Evolutionary conservation across 2,329 filamentous ascomycete species (phyloP).

Genomic region (Helotiales sp.): DNA sequence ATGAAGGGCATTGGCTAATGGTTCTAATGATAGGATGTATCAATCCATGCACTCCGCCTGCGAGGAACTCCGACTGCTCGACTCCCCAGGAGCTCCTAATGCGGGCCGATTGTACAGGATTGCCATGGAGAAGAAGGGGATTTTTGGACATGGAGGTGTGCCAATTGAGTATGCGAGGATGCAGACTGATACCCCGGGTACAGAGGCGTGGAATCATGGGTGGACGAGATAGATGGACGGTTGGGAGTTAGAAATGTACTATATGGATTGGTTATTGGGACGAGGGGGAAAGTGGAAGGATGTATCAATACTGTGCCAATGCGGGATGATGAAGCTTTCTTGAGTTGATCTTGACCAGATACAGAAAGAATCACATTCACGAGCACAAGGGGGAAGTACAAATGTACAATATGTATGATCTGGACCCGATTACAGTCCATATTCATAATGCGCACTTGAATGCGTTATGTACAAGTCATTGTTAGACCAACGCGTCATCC

Average conservation of each 20-base stretch:
- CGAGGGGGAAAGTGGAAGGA: not conserved
- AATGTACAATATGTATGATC: not conserved
- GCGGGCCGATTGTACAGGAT: conserved; percentile 79
- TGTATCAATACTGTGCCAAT: not conserved
- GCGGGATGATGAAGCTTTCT: not conserved
- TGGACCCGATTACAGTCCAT: not conserved
- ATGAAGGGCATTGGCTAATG: not conserved
- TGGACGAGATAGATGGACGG: conserved; percentile 68
- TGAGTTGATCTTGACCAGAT: not conserved
- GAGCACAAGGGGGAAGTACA: not conserved
- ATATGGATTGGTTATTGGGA: not conserved
- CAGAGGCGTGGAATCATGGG: conserved; percentile 85
- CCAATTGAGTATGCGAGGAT: conserved; percentile 89
- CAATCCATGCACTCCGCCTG: conserved; percentile 82
- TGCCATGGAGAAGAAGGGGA: conserved; percentile 86
- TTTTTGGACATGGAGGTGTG: conserved; percentile 70
- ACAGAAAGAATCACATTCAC: no score
- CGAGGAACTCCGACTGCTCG: conserved; percentile 72
- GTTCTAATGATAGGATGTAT: conserved; percentile 51
- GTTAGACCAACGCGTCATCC: conserved; percentile 9
- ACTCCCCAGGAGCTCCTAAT: conserved; percentile 39
- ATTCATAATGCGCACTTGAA: not conserved
- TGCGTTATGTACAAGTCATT: not conserved
- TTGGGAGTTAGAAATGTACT: no score
- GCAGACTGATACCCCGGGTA: conserved; percentile 80